Conservation (phyloP, 2,329 filamentous ascomycete genomes). For the Eutypa lata region DNA sequence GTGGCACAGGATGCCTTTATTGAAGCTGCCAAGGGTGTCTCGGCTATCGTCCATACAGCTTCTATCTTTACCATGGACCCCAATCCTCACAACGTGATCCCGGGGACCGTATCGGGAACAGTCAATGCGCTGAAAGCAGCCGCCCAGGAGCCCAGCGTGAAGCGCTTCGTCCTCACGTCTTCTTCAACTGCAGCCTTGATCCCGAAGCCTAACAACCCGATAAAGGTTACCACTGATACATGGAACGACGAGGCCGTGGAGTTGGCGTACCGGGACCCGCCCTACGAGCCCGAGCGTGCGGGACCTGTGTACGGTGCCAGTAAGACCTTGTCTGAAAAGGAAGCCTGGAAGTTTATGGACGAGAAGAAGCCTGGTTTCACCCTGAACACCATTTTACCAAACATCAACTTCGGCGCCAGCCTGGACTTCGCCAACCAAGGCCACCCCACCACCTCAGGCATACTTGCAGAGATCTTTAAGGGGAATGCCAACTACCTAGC, state of each 20-base stretch:
- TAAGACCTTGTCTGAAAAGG: constrained; percentile 17
- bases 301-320: constrained; percentile 15
- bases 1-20: constrained; percentile 11
- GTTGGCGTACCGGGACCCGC: constrained; percentile 13
- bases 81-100: constrained; percentile 10
- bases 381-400: constrained; percentile 19
- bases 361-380: constrained; percentile 14
- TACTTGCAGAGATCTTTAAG: constrained; percentile 10
- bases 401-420: constrained; percentile 18
- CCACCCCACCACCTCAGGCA: constrained; percentile 7
- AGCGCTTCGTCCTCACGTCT: constrained; percentile 21
- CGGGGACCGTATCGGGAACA: constrained; percentile 6
- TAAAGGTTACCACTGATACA: constrained; percentile 11
- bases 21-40: constrained; percentile 10
- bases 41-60: neutral
- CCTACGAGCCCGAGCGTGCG: constrained; percentile 7
- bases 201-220: constrained; percentile 7
- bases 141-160: constrained; percentile 11
- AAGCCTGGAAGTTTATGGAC: constrained; percentile 16
- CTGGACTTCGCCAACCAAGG: constrained; percentile 14
- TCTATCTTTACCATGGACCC: neutral
- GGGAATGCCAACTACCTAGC: constrained; percentile 7
- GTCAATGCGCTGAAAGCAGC: constrained; percentile 12
- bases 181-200: constrained; percentile 12
- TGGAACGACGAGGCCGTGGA: constrained; percentile 18